phyloP scores from a whole-genome alignment of 1,284 basidiomycete genomes.

The Tremellales sp. region DNA sequence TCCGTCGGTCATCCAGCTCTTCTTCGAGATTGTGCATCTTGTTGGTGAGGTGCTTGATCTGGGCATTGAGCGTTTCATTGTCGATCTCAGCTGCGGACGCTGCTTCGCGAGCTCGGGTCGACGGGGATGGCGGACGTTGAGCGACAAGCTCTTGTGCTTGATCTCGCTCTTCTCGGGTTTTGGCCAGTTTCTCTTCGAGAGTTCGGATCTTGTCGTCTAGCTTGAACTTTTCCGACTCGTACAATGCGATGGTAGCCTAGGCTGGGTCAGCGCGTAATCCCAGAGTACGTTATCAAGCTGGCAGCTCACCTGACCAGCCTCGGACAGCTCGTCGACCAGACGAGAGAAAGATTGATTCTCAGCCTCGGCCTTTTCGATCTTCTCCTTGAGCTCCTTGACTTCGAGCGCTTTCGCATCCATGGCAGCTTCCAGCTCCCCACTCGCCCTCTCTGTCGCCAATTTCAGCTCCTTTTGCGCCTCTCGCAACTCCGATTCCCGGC shows the following conservation, averaged over 20 bases:
- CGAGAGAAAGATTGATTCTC: constrained; percentile 35
- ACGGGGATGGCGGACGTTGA: constrained; percentile 11
- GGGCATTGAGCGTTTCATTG: constrained; percentile 83
- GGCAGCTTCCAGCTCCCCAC: constrained; percentile 45
- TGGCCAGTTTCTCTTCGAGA: constrained; percentile 31
- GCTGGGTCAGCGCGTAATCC: constrained; percentile 9
- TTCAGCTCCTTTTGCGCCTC: constrained; percentile 41
- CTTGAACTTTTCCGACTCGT: constrained; percentile 76
- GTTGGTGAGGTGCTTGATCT: constrained; percentile 76
- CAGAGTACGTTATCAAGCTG: background rate
- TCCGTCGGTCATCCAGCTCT: constrained; percentile 71
- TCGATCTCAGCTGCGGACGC: constrained; percentile 77
- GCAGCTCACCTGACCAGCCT: constrained; percentile 40
- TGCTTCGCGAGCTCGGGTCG: constrained; percentile 45
- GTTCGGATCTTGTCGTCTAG: constrained; percentile 54
- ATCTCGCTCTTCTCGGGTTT: constrained; percentile 25
- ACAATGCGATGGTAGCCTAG: constrained; percentile 84
- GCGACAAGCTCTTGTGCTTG: constrained; percentile 4
- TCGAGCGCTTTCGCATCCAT: constrained; percentile 46
- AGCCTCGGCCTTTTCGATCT: constrained; percentile 36
- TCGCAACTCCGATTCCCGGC: constrained; percentile 30
- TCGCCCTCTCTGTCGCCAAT: constrained; percentile 36
- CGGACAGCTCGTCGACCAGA: constrained; percentile 42
- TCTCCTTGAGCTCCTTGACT: constrained; percentile 36
- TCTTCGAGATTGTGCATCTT: constrained; percentile 76